Evolutionary conservation across 2,329 filamentous ascomycete genomes (phyloP).

Genomic region (Colletotrichum sidae): DNA sequence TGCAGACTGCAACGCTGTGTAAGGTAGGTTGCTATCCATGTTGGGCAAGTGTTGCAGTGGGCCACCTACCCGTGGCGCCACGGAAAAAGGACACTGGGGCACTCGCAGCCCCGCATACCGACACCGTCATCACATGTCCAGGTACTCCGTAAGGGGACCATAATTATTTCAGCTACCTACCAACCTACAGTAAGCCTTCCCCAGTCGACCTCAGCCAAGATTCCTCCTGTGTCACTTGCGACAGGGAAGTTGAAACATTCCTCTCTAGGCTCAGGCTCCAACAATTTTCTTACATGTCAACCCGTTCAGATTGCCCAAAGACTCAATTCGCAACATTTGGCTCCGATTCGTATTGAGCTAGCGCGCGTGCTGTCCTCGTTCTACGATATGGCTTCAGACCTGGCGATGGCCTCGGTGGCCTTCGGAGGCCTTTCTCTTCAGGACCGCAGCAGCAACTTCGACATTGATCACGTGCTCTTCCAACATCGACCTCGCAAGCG

Average conservation of each 20-base stretch:
- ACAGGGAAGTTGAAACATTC: not conserved
- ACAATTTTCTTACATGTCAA: no score
- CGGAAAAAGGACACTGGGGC: not conserved
- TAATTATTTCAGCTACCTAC: not conserved
- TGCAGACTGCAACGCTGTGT: no score
- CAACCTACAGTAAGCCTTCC: not conserved
- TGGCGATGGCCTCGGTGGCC: constrained; percentile 23
- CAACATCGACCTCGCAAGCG: constrained; percentile 55
- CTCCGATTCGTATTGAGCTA: no score
- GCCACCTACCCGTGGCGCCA: no score
- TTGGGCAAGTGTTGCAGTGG: no score
- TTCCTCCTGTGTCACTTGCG: no score
- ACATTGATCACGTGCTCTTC: constrained; percentile 70
- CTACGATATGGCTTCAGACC: constrained; percentile 32
- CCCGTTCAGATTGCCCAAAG: no score
- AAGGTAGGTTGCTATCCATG: no score
- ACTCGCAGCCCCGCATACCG: constrained; percentile 20
- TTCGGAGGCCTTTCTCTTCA: constrained; percentile 32
- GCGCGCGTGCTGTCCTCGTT: not conserved
- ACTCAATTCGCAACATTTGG: no score
- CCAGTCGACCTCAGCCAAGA: no score
- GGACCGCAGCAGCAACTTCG: constrained; percentile 1
- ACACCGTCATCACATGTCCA: constrained; percentile 4
- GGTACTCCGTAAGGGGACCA: not conserved
- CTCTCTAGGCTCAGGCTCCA: not conserved